A percentile compares a stretch with the other conserved stretches of the same genome.
These are phyloP conservation scores for Alloteropsis semialata DNA, from an alignment of 176 grass and related monocot species.

Conservation along the genomic window DNA sequence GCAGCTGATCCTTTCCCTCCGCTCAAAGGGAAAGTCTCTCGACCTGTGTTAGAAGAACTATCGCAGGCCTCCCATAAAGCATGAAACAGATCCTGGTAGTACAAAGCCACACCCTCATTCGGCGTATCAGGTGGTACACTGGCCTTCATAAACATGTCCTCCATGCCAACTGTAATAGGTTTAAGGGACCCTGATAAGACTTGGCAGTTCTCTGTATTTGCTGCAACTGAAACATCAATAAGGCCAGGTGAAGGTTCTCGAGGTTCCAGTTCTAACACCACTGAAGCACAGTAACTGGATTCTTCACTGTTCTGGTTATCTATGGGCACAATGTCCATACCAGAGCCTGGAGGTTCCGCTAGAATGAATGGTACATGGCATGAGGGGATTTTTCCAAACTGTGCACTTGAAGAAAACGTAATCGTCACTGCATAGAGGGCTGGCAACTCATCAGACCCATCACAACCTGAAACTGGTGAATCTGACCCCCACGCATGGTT, in stretches of 20 bases:
- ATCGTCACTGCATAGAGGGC: slow-evolving; percentile 79
- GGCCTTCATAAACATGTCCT: slow-evolving; percentile 89
- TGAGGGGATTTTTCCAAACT: slow-evolving; percentile 73
- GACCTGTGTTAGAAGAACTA: slow-evolving; percentile 61
- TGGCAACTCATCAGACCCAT: slow-evolving; percentile 50
- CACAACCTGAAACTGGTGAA: slow-evolving; percentile 39
- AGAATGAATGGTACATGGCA: slow-evolving; percentile 79
- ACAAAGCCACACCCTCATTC: slow-evolving; percentile 33
- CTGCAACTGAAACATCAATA: slow-evolving; percentile 64
- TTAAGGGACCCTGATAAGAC: slow-evolving; percentile 69
- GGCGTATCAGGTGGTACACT: slow-evolving; percentile 48
- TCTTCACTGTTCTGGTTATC: slow-evolving; percentile 39
- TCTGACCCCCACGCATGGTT: slow-evolving; percentile 49
- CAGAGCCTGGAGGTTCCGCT: slow-evolving; percentile 59
- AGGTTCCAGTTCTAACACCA: slow-evolving; percentile 83
- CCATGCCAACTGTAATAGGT: slow-evolving; percentile 74
- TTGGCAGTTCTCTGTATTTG: slow-evolving; percentile 77
- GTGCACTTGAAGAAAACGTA: slow-evolving; percentile 63
- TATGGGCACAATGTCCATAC: slow-evolving; percentile 56
- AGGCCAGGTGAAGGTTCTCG: slow-evolving; percentile 77
- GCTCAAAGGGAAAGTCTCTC: slow-evolving; percentile 75
- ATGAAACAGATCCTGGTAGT: slow-evolving; percentile 71
- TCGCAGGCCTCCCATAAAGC: slow-evolving; percentile 89
- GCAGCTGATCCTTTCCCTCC: slow-evolving; percentile 69
- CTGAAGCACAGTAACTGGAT: slow-evolving; percentile 37